Evolutionary conservation across 306 rosid genomes (phyloP).

Genomic region (Cucumis hystrix): DNA sequence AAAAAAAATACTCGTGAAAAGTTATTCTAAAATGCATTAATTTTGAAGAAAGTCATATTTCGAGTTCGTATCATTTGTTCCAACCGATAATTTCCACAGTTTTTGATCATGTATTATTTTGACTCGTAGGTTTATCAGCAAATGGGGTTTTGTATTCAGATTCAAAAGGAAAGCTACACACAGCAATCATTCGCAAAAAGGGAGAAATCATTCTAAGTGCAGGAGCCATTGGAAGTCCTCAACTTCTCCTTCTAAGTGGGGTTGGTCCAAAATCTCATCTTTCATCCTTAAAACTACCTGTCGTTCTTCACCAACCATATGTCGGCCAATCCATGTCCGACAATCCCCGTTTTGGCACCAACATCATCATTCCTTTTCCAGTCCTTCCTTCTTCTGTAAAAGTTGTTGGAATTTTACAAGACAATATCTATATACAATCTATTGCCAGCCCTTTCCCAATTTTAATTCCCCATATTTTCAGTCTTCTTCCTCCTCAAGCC

Average conservation of each 20-base stretch:
- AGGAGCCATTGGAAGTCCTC: slow-evolving; percentile 23
- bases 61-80: no score
- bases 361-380: neutral
- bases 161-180: slow-evolving; percentile 6
- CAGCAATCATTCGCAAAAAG: neutral
- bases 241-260: slow-evolving; percentile 18
- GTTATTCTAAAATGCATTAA: no score
- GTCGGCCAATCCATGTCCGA: slow-evolving; percentile 16
- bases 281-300: slow-evolving; percentile 5
- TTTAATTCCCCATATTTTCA: neutral
- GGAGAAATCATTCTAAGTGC: slow-evolving; percentile 21
- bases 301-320: slow-evolving; percentile 2
- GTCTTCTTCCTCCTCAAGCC: neutral
- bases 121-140: neutral
- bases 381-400: neutral
- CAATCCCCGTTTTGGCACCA: slow-evolving; percentile 6
- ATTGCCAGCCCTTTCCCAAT: neutral
- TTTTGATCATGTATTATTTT: no score
- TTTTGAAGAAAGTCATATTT: no score
- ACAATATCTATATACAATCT: neutral
- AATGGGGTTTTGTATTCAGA: slow-evolving; percentile 13
- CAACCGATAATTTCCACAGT: no score
- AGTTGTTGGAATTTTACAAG: neutral
- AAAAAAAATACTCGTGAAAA: no score
- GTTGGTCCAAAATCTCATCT: slow-evolving; percentile 10